Percentiles rank a stretch among this genome's conserved stretches.
phyloP scores from a whole-genome alignment of 371 early-diverging fungal species.

The Mucor velutinosus region DNA sequence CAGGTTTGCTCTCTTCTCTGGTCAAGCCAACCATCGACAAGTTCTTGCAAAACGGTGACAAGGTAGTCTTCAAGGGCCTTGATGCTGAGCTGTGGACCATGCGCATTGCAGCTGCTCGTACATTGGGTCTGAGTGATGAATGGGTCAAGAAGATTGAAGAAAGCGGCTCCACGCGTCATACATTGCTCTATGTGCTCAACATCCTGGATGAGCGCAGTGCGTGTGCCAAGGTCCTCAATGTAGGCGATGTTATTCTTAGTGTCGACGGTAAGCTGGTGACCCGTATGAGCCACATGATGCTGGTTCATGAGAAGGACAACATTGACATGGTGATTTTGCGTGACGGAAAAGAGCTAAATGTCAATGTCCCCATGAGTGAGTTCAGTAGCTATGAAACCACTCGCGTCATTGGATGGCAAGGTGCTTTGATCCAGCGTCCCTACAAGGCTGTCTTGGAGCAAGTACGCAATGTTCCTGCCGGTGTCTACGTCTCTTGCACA shows the following conservation, averaged over 20 bases:
- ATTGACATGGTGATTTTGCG: constrained; percentile 65
- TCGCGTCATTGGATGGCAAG: constrained; percentile 84
- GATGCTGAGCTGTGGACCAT: constrained; percentile 84
- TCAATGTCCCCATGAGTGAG: constrained; percentile 61
- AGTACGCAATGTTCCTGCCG: constrained; percentile 66
- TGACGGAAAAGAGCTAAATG: constrained; percentile 51
- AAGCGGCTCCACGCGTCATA: constrained; percentile 63
- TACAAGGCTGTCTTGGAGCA: constrained; percentile 88
- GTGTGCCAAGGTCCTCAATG: constrained; percentile 68
- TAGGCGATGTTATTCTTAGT: constrained; percentile 88
- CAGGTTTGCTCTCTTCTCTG: constrained; percentile 55
- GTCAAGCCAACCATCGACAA: constrained; percentile 44
- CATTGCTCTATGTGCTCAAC: constrained; percentile 72
- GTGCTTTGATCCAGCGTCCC: constrained; percentile 80
- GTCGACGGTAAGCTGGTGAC: constrained; percentile 72
- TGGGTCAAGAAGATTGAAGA: constrained; percentile 72
- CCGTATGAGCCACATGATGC: constrained; percentile 60
- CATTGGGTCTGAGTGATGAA: constrained; percentile 76
- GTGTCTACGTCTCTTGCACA: constrained; percentile 77
- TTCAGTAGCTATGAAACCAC: constrained; percentile 62
- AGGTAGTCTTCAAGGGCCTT: constrained; percentile 55
- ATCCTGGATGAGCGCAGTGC: constrained; percentile 56
- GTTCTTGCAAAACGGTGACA: constrained; percentile 44
- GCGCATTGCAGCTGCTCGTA: constrained; percentile 78
- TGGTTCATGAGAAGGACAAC: constrained; percentile 27